Evolutionary conservation across 179 eudicot species (phyloP), one percentile per base, ranked within the genome.

Genomic region (Heliamphora pulchella): DNA sequence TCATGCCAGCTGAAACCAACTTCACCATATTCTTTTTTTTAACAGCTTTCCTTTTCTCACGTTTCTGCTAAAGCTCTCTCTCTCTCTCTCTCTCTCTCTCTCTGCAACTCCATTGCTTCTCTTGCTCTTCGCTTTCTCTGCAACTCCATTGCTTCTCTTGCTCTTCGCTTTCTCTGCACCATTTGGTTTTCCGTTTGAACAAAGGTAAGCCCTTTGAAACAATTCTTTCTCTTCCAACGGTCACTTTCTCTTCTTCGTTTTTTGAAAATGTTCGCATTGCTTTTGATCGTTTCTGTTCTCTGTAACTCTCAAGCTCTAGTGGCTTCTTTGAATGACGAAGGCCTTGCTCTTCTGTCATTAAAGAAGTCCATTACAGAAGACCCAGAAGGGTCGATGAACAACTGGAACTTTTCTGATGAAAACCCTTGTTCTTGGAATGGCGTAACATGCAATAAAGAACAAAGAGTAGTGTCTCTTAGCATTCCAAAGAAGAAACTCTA

Each of bases 351-450:
- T 46, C 13, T 91, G 4, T 82, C 96, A 63, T 90, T 96, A 84
- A 96, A 92, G 77, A 81, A 82, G 53, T 86, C 90, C 53, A 90
- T 96, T 54, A 80, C 66, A 22, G 82, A 87, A 80, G 99, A 96
- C 94, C 98, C 99, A 75, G 88, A 81, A 75, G 90, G 90, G 79
- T 86, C 96, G 13, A 62, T 96, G 61, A 85, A 55, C 67, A 91
- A 90, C 61, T 96, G 99, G 99, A 94, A 92, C 84, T 78, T 66
- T 11, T 83, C 87, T 80, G 91, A 91, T 87, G 90, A 85, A 80
- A 91, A 83, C 87, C 98, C 99, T 71, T 96, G 99, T 90, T 87
- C 89, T 15, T 96, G 99, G 99, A 94, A 90, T 88, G 99, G 98
- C 10, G 82, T 96, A 17, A 88, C 96, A 70, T 96, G 99, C 82